Conservation (phyloP, 139 green algal genomes). For the Tetradesmus lagerheimii region DNA sequence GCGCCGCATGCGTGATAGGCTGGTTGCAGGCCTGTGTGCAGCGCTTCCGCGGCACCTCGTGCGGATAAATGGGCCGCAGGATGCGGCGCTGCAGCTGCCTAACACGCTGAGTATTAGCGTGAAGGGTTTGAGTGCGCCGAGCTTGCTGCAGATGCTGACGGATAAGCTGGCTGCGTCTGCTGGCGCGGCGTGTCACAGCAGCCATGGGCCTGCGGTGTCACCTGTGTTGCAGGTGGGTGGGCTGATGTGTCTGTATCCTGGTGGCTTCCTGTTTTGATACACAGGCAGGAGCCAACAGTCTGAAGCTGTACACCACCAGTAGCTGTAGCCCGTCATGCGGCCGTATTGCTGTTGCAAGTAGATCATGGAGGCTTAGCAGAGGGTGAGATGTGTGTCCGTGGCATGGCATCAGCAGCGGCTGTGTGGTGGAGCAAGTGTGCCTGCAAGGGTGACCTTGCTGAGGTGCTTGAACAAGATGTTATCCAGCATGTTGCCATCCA, state of each 20-base stretch:
- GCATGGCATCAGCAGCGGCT: too few species aligned
- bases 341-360: too few species aligned
- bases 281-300: too few species aligned
- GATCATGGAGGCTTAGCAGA: too few species aligned
- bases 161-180: constrained; percentile 75
- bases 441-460: too few species aligned
- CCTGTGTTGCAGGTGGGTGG: constrained; percentile 55
- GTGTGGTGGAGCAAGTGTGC: too few species aligned
- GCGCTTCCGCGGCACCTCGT: constrained; percentile 54
- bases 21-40: constrained; percentile 61
- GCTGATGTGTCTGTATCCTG: constrained; percentile 31
- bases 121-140: constrained; percentile 57
- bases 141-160: constrained; percentile 62
- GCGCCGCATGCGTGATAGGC: constrained; percentile 55
- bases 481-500: background rate
- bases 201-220: constrained; percentile 47
- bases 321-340: too few species aligned
- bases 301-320: too few species aligned
- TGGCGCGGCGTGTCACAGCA: constrained; percentile 81
- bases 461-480: background rate
- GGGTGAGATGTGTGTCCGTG: constrained; percentile 15
- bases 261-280: too few species aligned
- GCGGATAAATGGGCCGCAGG: constrained; percentile 72
- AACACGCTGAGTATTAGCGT: constrained; percentile 89
- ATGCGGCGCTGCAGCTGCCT: constrained; percentile 64